Evolutionary conservation across 495 filamentous ascomycete species (phyloP).

Genomic region (Thermochaetoides thermophila): DNA sequence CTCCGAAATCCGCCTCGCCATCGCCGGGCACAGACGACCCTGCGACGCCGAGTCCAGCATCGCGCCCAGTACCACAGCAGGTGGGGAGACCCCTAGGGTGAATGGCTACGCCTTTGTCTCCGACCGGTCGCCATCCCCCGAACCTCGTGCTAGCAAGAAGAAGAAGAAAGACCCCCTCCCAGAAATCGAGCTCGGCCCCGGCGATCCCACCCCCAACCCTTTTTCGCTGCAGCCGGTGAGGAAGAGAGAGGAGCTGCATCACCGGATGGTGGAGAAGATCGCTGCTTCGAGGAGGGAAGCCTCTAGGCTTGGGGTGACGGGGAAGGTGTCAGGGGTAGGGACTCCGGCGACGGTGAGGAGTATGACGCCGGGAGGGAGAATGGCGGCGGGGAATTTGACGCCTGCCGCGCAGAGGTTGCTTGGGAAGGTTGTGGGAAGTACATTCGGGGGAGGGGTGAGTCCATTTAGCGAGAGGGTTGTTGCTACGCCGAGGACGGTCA

Average conservation of each 20-base stretch:
- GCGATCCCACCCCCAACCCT: constrained; percentile 55
- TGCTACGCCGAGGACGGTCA: constrained; percentile 21
- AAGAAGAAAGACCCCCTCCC: constrained; percentile 3
- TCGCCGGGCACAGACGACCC: constrained; percentile 54
- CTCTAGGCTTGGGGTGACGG: constrained; percentile 32
- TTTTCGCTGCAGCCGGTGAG: constrained; percentile 68
- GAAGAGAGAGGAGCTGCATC: constrained; percentile 68
- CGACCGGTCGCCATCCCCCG: constrained; percentile 43
- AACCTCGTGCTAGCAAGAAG: constrained; percentile 11
- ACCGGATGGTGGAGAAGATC: constrained; percentile 79
- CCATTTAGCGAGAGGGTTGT: constrained; percentile 27
- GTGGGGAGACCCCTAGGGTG: constrained; percentile 68
- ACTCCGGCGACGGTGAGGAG: too few relatives aligned
- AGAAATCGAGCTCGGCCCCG: constrained; percentile 38
- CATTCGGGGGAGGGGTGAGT: constrained; percentile 32
- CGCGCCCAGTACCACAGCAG: constrained; percentile 38
- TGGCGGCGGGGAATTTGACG: constrained; percentile 43
- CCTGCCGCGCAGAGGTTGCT: constrained; percentile 74
- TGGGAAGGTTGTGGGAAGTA: constrained; percentile 44
- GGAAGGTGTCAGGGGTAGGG: too few relatives aligned
- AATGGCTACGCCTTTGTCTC: constrained; percentile 93
- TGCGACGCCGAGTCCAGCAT: constrained; percentile 52
- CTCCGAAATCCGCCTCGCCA: constrained; percentile 75
- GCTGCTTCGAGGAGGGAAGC: constrained; percentile 51
- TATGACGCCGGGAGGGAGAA: too few relatives aligned